A percentile compares a stretch with the other conserved stretches of the same genome.
Evolutionary conservation across 345 rosid species (phyloP).

Genomic region (Salix exigua): DNA sequence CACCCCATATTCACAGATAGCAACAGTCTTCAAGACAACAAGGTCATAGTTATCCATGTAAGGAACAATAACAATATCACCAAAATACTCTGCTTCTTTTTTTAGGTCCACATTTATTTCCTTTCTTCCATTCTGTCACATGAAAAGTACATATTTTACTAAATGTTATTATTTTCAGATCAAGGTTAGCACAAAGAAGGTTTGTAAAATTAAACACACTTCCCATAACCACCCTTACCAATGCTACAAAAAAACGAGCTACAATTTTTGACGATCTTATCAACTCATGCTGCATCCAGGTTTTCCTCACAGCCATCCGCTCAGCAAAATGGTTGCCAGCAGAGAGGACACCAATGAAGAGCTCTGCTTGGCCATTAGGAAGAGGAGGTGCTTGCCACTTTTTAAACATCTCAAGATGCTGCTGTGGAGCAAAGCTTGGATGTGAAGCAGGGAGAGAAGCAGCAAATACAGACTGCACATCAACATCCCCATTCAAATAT

Average conservation of each 20-base stretch:
- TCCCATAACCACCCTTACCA: constrained; percentile 42
- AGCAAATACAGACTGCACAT: constrained; percentile 72
- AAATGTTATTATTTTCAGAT: neutral
- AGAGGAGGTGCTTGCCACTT: constrained; percentile 80
- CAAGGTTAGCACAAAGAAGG: neutral
- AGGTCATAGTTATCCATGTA: constrained; percentile 95
- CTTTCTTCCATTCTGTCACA: constrained; percentile 18
- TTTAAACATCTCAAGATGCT: constrained; percentile 70
- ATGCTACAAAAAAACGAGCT: constrained; percentile 89
- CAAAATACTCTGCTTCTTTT: constrained; percentile 88
- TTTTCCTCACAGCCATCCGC: constrained; percentile 88
- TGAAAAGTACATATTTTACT: neutral
- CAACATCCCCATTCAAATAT: constrained; percentile 67
- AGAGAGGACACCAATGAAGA: constrained; percentile 83
- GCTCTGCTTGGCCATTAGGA: constrained; percentile 52
- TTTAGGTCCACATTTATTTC: constrained; percentile 76
- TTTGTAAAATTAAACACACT: neutral
- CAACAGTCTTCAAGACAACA: constrained; percentile 87
- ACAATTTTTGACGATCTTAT: constrained; percentile 72
- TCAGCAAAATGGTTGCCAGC: constrained; percentile 92
- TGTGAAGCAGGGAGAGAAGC: constrained; percentile 80
- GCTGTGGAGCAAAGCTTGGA: constrained; percentile 82
- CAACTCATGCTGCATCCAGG: constrained; percentile 91
- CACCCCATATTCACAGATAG: constrained; percentile 96
- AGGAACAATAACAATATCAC: constrained; percentile 81